These are phyloP conservation scores for Dothistroma pini DNA, from an alignment of 2,329 filamentous ascomycete species.

Conservation along the genomic window DNA sequence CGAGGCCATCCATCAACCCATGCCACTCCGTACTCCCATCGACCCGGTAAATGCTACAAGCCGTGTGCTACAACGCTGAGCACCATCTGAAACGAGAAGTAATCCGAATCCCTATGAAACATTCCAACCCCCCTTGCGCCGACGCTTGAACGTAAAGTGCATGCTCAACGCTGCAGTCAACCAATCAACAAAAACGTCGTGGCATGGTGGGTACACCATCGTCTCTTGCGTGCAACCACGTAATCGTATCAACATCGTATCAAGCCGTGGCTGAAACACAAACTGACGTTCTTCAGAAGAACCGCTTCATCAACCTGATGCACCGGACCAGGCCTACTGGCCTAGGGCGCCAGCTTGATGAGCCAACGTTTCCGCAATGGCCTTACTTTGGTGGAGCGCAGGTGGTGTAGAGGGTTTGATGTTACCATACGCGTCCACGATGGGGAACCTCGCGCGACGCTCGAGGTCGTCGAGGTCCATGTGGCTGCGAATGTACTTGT, in stretches of 20 bases:
- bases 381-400: constrained; percentile 31
- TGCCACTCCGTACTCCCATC: not conserved
- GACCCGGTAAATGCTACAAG: constrained; percentile 2
- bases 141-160: constrained; percentile 5
- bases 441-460: constrained; percentile 68
- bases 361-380: constrained; percentile 11
- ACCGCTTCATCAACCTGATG: not conserved
- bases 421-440: constrained; percentile 45
- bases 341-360: constrained; percentile 19
- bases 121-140: constrained; percentile 7
- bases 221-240: not conserved
- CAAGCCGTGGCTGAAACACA: constrained; percentile 2
- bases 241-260: not conserved
- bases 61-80: not conserved
- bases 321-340: constrained; percentile 25
- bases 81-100: not conserved
- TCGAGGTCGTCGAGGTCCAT: constrained; percentile 78
- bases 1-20: not conserved
- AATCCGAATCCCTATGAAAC: not conserved
- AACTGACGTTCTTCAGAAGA: not conserved
- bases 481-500: constrained; percentile 79
- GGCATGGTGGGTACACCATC: not conserved
- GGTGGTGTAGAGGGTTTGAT: constrained; percentile 21
- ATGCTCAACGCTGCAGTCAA: constrained; percentile 11
- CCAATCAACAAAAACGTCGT: constrained; percentile 1